phyloP scores from a whole-genome alignment of 352 stramenopile genomes.

The Globisporangium takayamanum region DNA sequence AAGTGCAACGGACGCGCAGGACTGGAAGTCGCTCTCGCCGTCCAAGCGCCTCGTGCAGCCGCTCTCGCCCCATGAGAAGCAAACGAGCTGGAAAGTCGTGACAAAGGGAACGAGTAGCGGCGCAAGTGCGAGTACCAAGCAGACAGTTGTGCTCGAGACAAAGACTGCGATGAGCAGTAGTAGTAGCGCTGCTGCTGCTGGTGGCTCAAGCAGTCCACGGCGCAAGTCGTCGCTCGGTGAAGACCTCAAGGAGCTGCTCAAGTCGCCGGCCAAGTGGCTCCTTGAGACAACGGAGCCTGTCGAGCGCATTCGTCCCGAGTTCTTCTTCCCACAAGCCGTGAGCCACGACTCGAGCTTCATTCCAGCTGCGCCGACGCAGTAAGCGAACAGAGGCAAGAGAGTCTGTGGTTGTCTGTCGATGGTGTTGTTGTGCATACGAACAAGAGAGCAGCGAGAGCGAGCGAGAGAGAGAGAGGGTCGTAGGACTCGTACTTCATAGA shows the following conservation, averaged over 20 bases:
- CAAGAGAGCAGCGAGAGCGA: neutral
- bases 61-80: conserved; percentile 48
- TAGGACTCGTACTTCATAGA: too few species aligned
- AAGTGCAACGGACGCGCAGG: conserved; percentile 2
- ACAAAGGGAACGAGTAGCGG: conserved; percentile 8
- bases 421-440: conserved; percentile 3
- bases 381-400: neutral
- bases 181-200: neutral
- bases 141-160: conserved; percentile 32
- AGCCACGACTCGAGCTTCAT: conserved; percentile 25
- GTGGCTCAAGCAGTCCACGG: conserved; percentile 9
- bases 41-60: conserved; percentile 38
- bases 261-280: conserved; percentile 62
- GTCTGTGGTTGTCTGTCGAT: neutral
- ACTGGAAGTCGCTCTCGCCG: conserved; percentile 52
- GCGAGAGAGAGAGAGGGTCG: neutral
- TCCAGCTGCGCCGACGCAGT: conserved; percentile 1
- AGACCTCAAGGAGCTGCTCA: conserved; percentile 55
- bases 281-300: conserved; percentile 16
- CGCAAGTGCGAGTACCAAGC: conserved; percentile 12
- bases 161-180: conserved; percentile 11
- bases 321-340: conserved; percentile 48
- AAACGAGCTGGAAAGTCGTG: conserved; percentile 54
- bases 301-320: conserved; percentile 34
- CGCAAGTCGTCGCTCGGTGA: conserved; percentile 57